A percentile compares a stretch with the other conserved stretches of the same genome.
Evolutionary conservation across 2,329 filamentous ascomycete species (phyloP).

Genomic region (Aspergillus phoenicis): DNA sequence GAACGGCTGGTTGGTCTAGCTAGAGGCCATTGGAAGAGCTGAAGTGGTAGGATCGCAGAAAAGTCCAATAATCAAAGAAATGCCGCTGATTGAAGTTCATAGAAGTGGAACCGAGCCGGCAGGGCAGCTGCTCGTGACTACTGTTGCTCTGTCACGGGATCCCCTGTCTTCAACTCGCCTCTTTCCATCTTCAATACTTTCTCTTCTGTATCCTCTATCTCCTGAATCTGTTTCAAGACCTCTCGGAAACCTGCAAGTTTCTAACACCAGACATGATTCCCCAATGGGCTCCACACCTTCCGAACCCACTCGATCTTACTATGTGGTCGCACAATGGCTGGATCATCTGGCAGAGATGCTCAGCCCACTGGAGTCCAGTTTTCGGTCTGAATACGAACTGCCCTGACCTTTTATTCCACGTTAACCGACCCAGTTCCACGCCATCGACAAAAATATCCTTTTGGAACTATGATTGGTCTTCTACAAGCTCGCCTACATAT

Average conservation of each 20-base stretch:
- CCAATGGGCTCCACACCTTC: neutral
- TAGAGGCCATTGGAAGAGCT: neutral
- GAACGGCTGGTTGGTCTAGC: neutral
- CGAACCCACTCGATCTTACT: neutral
- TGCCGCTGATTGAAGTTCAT: neutral
- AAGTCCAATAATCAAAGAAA: neutral
- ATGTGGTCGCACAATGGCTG: conserved; percentile 6
- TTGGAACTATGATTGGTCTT: neutral
- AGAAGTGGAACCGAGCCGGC: neutral
- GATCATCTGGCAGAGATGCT: conserved; percentile 4
- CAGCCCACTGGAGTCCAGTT: conserved; percentile 3
- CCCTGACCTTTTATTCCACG: neutral
- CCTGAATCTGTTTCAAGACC: no score
- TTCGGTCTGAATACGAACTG: conserved; percentile 8
- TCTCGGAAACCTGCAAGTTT: neutral
- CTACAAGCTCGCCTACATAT: neutral
- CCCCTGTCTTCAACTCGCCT: neutral
- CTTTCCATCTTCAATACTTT: neutral
- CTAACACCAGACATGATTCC: neutral
- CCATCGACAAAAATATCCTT: neutral
- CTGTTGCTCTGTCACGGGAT: neutral
- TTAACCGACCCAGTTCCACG: neutral
- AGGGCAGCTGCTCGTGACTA: neutral
- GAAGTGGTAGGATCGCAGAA: neutral
- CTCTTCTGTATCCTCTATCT: neutral